Conservation (phyloP, 305 asterid genomes). For the Solanum hybrid region DNA sequence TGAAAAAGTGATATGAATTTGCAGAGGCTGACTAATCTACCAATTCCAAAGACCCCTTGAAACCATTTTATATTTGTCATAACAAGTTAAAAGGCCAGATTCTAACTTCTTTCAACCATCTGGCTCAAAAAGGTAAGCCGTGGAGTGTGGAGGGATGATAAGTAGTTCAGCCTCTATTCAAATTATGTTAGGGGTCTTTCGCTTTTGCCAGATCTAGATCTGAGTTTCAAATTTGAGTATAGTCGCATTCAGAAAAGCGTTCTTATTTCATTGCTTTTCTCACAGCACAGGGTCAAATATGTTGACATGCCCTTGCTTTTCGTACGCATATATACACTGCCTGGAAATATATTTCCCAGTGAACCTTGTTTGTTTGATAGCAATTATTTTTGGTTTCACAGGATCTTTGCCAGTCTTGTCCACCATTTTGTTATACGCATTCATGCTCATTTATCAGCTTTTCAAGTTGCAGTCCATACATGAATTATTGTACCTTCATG, state of each 20-base stretch:
- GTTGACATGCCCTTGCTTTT: neutral
- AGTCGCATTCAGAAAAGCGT: neutral
- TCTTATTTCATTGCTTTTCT: neutral
- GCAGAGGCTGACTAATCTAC: neutral
- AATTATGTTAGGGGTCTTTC: neutral
- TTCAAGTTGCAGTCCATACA: neutral
- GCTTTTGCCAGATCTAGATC: neutral
- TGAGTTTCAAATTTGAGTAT: neutral
- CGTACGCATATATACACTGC: neutral
- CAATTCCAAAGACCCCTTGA: neutral
- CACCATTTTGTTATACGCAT: neutral
- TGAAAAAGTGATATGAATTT: neutral
- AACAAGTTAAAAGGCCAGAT: neutral
- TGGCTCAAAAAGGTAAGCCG: neutral
- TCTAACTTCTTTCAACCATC: neutral
- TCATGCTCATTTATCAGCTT: neutral
- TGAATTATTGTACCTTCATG: neutral
- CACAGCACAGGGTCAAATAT: neutral
- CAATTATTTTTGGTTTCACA: neutral
- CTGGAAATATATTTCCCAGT: neutral
- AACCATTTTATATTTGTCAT: neutral
- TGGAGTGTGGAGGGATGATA: neutral
- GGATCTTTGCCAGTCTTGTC: neutral
- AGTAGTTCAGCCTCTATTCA: neutral
- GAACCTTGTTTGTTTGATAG: neutral